Evolutionary conservation across 352 stramenopile genomes (phyloP).

Genomic region (Pythium pyrilobum): DNA sequence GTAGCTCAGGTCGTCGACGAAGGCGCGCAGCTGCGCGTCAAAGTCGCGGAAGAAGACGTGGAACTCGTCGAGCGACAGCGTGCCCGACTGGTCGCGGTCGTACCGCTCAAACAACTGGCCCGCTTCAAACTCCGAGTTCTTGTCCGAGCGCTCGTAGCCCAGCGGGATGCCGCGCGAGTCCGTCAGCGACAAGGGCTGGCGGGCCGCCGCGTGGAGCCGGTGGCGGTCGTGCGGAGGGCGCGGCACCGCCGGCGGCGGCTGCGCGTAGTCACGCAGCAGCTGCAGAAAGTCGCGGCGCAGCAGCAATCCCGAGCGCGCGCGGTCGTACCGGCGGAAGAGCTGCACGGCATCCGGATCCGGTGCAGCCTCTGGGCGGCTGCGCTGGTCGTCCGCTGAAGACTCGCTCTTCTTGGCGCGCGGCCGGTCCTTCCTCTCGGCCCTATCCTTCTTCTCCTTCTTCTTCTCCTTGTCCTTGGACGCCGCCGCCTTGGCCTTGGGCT

Average conservation of each 20-base stretch:
- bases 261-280: slow-evolving; percentile 62
- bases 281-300: slow-evolving; percentile 64
- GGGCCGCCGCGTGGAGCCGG: neutral
- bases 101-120: slow-evolving; percentile 82
- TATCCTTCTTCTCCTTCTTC: slow-evolving; percentile 19
- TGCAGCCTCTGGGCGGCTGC: neutral
- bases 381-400: neutral
- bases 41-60: slow-evolving; percentile 74
- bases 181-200: slow-evolving; percentile 51
- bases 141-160: slow-evolving; percentile 60
- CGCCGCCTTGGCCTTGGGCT: slow-evolving; percentile 17
- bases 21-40: slow-evolving; percentile 47
- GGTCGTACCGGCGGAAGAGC: slow-evolving; percentile 77
- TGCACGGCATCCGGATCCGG: slow-evolving; percentile 68
- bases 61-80: slow-evolving; percentile 62
- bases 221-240: neutral
- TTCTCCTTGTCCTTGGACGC: slow-evolving; percentile 12
- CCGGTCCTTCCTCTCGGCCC: slow-evolving; percentile 27
- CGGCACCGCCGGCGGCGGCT: slow-evolving; percentile 14
- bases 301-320: slow-evolving; percentile 39
- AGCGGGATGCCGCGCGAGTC: slow-evolving; percentile 61
- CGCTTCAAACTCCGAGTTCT: slow-evolving; percentile 82
- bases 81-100: slow-evolving; percentile 48
- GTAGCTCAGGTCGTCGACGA: slow-evolving; percentile 62
- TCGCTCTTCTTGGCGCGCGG: slow-evolving; percentile 4